These are phyloP conservation scores for Cystofilobasidium macerans DNA, from an alignment of 768 basidiomycete genomes.

Conservation along the genomic window DNA sequence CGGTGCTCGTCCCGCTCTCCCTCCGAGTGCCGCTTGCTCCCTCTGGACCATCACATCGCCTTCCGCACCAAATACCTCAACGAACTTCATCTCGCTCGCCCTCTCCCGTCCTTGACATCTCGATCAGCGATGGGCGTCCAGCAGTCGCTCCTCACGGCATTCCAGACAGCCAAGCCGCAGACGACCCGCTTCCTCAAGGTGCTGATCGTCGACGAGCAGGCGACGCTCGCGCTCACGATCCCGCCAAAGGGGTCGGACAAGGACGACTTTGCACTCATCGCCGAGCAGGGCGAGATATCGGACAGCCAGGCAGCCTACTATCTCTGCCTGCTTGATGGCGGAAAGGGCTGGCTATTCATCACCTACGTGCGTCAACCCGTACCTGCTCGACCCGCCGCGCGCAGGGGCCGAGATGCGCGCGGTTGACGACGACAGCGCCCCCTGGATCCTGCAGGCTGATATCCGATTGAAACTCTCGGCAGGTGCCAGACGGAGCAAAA, in stretches of 20 bases:
- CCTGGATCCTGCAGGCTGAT: too few relatives aligned
- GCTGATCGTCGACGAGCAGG: conserved; percentile 20
- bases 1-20: too few relatives aligned
- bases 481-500: conserved; percentile 24
- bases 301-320: conserved; percentile 16
- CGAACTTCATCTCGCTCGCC: conserved; percentile 39
- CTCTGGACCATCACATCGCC: too few relatives aligned
- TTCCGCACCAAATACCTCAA: too few relatives aligned
- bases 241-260: not conserved
- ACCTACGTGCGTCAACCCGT: conserved; percentile 18
- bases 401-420: too few relatives aligned
- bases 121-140: conserved; percentile 10
- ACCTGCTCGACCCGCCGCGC: not conserved
- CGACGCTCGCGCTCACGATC: conserved; percentile 1
- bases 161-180: not conserved
- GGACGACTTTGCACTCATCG: conserved; percentile 23
- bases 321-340: conserved; percentile 14
- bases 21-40: too few relatives aligned
- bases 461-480: not conserved
- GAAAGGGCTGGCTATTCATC: conserved; percentile 20
- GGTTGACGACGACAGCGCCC: too few relatives aligned
- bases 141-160: conserved; percentile 20
- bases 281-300: conserved; percentile 12
- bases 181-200: conserved; percentile 21
- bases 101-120: conserved; percentile 32